Evolutionary conservation across 2,329 filamentous ascomycete species (phyloP), one percentile per base, ranked within the genome.

Genomic region (Arthrobotrys megalospora): DNA sequence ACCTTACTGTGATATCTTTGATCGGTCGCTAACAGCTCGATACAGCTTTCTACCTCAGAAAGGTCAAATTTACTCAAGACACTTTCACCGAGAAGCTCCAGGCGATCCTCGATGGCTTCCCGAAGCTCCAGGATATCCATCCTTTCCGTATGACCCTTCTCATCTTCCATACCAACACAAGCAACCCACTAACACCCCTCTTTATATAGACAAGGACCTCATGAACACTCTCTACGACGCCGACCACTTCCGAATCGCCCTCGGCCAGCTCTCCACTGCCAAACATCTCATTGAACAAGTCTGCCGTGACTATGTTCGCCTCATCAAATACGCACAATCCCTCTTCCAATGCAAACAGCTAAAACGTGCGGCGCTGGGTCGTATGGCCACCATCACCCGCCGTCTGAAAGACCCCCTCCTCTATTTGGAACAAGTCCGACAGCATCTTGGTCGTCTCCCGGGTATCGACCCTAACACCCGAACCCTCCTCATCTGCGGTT

Each of bases 311-410:
- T 99, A 99, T 83, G 94, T 99, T 80, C 93, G 96, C 81, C 89
- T 99, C 53, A 89, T 97, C 85, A 96, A 97, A 88, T 98, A 99
- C 86, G 94, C 93, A 69, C 94, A 97, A 87, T 96, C 91, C 83
- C 89, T 99, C 80, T 99, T 95, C 88, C 96, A 99, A 87, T 98
- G 95, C 89, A 99, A 99, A 87, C 94, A 98, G 87, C 90, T 99
- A 83, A 99, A 99, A 90, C 90, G 93, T 80, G 96, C 96, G 64
- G 96, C 92, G 7, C 90, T 99, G 66, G 96, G 96, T 88, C 94
- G 96, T 84, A 98, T 99, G 96, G 96, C 95, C 80, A 99, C 96
- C 16, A 93, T 99, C 82, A 93, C 93, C 86, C 96, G 94, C 87
- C 91, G 94, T 80, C 87, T 99, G 80, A 97, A 97, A 86, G 96